Evolutionary conservation across 805 yeast genomes (phyloP), one percentile per base, ranked within the genome.

Genomic region (Yarrowia divulgata): DNA sequence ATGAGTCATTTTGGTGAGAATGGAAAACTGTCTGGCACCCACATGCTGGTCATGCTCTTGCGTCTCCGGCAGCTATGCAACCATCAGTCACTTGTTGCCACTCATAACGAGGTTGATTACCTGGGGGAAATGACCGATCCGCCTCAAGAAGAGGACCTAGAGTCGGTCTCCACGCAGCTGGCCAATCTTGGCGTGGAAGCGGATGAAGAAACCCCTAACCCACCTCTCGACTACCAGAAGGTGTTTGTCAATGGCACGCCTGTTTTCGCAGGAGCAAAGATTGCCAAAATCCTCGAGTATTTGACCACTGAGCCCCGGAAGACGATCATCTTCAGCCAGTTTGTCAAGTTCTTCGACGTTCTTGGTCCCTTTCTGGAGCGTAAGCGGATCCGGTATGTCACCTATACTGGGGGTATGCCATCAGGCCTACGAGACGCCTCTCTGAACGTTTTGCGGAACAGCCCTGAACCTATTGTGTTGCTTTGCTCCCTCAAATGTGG

Each of bases 21-120:
- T 13, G 54, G 19, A 12, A 16, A 32, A 1, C 3, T 48, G 10
- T 29, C 52, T 4, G 9, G 19, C 18, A 2, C 0, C 8, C 16
- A 49, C 54, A 49, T 49, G 16, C 37, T 49, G 1, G 39, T 32
- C 13, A 29, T 49, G 37, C 7, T 49, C 14, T 7, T 49, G 12
- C 54, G 54, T 32, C 54, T 49, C 16, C 35, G 39, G 8, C 54
- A 49, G 19, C 18, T 49, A 9, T 49, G 54, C 54, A 49, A 49
- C 35, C 37, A 49, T 7, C 18, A 16, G 4, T 32, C 35, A 16
- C 37, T 49, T 1, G 13, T 32, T 19, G 4, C 16, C 12, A 3
- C 46, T 8, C 6, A 10, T 14, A 1, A 2, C 10, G 19, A 16
- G 9, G 18, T 1, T 3, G 19, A 49, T 8, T n/a, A 13, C 3